Conservation (phyloP, 2,329 filamentous ascomycete species). For the Calonectria hongkongensis region DNA sequence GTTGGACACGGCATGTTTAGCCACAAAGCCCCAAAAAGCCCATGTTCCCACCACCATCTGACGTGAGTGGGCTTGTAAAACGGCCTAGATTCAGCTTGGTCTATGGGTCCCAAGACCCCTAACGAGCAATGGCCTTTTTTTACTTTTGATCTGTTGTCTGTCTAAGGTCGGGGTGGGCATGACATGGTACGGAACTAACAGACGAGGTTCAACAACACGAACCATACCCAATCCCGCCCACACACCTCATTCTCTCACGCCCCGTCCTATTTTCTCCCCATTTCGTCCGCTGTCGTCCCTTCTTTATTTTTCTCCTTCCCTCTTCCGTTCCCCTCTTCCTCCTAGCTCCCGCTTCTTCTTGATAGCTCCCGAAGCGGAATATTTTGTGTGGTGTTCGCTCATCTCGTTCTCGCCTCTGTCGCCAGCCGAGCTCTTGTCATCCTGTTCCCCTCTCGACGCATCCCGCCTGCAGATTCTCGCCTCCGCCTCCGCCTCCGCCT, state of each 20-base stretch:
- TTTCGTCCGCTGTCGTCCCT: neutral
- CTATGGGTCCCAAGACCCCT: conserved; percentile 19
- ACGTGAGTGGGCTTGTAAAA: conserved; percentile 38
- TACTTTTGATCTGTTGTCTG: conserved; percentile 23
- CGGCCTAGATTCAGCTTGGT: conserved; percentile 31
- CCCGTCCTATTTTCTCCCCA: conserved; percentile 22
- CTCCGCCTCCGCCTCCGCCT: conserved; percentile 21
- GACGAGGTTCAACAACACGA: conserved; percentile 45
- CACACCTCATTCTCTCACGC: conserved; percentile 34
- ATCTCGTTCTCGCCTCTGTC: neutral
- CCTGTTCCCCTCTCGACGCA: conserved; percentile 20
- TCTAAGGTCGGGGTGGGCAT: conserved; percentile 30
- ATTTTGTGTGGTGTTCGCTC: neutral
- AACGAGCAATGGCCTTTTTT: conserved; percentile 35
- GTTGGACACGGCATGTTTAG: conserved; percentile 21
- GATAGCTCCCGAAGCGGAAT: conserved; percentile 3
- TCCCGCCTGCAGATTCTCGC: conserved; percentile 26
- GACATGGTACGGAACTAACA: conserved; percentile 28
- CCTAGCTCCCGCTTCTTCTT: neutral
- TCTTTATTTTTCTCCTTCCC: conserved; percentile 35
- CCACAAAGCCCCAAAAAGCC: conserved; percentile 31
- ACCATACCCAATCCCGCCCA: conserved; percentile 41
- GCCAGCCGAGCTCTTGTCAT: conserved; percentile 12
- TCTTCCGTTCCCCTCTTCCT: conserved; percentile 23
- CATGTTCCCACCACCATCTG: conserved; percentile 21